Evolutionary conservation across 805 yeast species (phyloP).

Genomic region (Monosporozyma unispora): DNA sequence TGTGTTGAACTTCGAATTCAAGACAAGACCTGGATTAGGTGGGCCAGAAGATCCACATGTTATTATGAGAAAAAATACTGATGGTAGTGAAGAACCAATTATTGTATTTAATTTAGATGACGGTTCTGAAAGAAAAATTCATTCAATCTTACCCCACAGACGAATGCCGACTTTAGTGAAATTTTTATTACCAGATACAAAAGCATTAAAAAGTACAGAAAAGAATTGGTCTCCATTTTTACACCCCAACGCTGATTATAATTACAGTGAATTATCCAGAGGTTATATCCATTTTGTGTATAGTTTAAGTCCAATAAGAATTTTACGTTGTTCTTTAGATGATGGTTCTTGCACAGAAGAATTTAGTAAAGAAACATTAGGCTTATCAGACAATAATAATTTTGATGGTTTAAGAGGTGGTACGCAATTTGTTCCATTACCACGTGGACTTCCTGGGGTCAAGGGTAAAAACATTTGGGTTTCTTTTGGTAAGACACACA

Average conservation of each 20-base stretch:
- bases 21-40: not conserved
- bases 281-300: conserved; percentile 11
- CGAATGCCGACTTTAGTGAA: not conserved
- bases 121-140: conserved; percentile 1
- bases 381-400: conserved; percentile 6
- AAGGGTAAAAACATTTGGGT: conserved; percentile 15
- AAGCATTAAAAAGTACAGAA: not conserved
- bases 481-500: conserved; percentile 15
- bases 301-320: conserved; percentile 3
- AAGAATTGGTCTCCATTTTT: conserved; percentile 13
- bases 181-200: not conserved
- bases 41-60: conserved; percentile 11
- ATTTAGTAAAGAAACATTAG: conserved; percentile 9
- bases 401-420: conserved; percentile 13
- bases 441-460: conserved; percentile 10
- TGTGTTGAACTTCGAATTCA: conserved; percentile 3
- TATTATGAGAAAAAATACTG: conserved; percentile 2
- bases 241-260: not conserved
- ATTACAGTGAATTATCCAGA: conserved; percentile 11
- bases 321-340: conserved; percentile 16
- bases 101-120: conserved; percentile 7
- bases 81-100: conserved; percentile 9
- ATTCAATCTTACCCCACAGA: conserved; percentile 8
- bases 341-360: conserved; percentile 14
- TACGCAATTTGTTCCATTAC: conserved; percentile 12